Evolutionary conservation across 139 green algal genomes (phyloP), one percentile per base, ranked within the genome.

Genomic region (Pseudopediastrum boryanum): DNA sequence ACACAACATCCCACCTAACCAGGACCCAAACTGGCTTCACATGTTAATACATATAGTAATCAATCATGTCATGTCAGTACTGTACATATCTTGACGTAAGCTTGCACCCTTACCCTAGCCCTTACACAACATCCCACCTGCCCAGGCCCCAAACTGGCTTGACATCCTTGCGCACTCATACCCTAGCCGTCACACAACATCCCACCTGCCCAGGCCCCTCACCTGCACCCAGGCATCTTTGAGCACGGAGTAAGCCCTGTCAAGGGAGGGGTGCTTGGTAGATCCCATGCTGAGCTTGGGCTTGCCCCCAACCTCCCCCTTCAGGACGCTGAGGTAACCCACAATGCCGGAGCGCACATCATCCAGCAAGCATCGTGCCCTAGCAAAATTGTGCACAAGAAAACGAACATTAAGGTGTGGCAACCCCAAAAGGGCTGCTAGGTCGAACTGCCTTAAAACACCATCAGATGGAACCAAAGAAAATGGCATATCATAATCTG

Each of bases 271-370:
- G 77, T 98, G 94, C 46, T 81, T 41, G 12, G 33, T 39, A 1
- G 41, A 0, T 10, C 43, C 36, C 39, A 89, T 74, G 59, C 61
- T 73, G 62, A 94, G 78, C 56, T 86, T 85, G 36, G 88, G 76
- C 23, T 85, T 16, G 10, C 90, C 91, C 7, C 84, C 81, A 69
- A 94, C 89, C 38, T 83, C 46, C 35, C 91, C 94, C 70, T 90
- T 93, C 85, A 96, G 96, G 25, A 99, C 85, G 0, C 82, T 78
- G 56, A 99, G 93, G 86, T 97, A 99, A 38, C 80, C 77, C 2
- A 94, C 95, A 4, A 99, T 72, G 12, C 92, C 85, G 4, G 85
- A 70, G 23, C 96, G 88, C 73, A 95, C 87, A 78, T 98, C 93
- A 81, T 99, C 94, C 8, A 87, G 93, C 66, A 99, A 76, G 66